Evolutionary conservation across 108 stramenopile genomes (phyloP).

Genomic region (Cyclostephanos tholiformis): DNA sequence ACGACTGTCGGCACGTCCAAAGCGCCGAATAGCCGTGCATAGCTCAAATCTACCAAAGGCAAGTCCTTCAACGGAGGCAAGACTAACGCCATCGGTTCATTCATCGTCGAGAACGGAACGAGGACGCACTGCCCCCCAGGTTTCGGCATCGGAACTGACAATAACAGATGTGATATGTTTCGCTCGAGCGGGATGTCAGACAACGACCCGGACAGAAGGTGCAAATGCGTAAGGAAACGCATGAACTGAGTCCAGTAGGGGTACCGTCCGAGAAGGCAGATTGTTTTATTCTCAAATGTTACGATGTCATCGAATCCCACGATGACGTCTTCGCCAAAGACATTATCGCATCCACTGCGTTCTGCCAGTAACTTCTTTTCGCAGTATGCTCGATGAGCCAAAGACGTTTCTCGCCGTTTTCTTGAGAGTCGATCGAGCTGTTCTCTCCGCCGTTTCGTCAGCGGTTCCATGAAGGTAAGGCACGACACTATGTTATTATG

Average conservation of each 20-base stretch:
- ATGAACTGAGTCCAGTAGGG: conserved; percentile 90
- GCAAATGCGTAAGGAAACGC: conserved; percentile 81
- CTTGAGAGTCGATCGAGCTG: conserved; percentile 66
- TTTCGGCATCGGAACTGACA: conserved; percentile 80
- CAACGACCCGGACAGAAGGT: conserved; percentile 71
- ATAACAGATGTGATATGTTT: conserved; percentile 80
- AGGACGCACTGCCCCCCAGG: conserved; percentile 80
- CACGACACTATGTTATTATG: conserved; percentile 61
- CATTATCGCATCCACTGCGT: conserved; percentile 7
- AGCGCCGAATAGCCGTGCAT: conserved; percentile 72
- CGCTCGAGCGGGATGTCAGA: conserved; percentile 81
- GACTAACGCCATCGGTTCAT: conserved; percentile 73
- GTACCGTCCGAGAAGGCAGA: conserved; percentile 79
- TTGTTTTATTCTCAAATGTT: conserved; percentile 88
- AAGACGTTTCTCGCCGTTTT: conserved; percentile 54
- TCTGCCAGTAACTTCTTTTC: conserved; percentile 33
- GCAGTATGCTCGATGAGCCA: conserved; percentile 71
- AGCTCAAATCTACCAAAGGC: conserved; percentile 75
- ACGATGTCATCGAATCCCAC: conserved; percentile 78
- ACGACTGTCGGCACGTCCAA: conserved; percentile 86
- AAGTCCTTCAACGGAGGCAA: conserved; percentile 82
- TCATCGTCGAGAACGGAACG: conserved; percentile 75
- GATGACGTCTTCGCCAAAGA: conserved; percentile 41
- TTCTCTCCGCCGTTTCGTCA: conserved; percentile 55
- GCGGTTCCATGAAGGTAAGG: conserved; percentile 84